phyloP scores from a whole-genome alignment of 495 filamentous ascomycete species.

The Penicillium maclennaniae region DNA sequence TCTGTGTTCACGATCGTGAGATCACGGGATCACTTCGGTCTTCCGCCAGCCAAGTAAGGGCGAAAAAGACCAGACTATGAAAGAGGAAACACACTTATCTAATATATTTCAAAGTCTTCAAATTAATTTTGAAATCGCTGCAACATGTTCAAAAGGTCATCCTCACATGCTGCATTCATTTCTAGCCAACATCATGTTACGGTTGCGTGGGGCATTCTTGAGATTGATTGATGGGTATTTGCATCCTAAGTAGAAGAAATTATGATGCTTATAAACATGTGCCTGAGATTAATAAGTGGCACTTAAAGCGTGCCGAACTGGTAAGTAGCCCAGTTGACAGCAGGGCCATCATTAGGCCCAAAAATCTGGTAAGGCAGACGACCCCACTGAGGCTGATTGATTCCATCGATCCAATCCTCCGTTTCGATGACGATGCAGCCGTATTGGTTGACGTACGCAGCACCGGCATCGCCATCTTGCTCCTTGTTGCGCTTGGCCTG shows the following conservation, averaged over 20 bases:
- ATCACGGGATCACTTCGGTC: too few species aligned
- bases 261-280: neutral
- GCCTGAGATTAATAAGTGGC: neutral
- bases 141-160: too few species aligned
- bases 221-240: neutral
- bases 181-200: too few species aligned
- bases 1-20: too few species aligned
- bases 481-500: conserved; percentile 49
- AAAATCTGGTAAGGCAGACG: conserved; percentile 56
- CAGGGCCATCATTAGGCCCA: conserved; percentile 57
- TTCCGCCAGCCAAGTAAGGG: too few species aligned
- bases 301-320: conserved; percentile 46
- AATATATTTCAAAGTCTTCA: too few species aligned
- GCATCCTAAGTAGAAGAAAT: neutral
- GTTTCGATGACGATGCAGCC: conserved; percentile 68
- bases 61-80: too few species aligned
- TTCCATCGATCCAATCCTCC: conserved; percentile 70
- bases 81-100: too few species aligned
- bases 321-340: conserved; percentile 64
- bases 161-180: too few species aligned
- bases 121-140: too few species aligned
- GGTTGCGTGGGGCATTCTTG: neutral
- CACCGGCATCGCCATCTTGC: conserved; percentile 33
- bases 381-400: conserved; percentile 78
- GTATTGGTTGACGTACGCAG: conserved; percentile 52